A percentile compares a stretch with the other conserved stretches of the same genome.
phyloP scores from a whole-genome alignment of 768 basidiomycete species.

The Filobasidium wieringae region DNA sequence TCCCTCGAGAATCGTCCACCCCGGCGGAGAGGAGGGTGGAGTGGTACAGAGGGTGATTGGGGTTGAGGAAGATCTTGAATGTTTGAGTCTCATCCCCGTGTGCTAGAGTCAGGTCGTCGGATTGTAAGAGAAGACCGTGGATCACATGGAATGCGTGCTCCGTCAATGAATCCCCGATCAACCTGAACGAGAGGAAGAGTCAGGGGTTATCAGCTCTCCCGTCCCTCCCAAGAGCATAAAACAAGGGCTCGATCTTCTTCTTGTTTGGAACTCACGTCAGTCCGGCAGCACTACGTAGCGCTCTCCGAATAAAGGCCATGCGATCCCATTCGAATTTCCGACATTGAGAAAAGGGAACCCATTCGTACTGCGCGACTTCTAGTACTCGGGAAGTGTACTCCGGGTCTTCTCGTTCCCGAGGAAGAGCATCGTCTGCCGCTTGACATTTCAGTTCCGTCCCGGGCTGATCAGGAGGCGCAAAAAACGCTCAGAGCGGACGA shows the following conservation, averaged over 20 bases:
- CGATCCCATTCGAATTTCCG: not conserved
- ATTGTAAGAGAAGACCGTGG: not conserved
- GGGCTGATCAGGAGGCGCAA: not conserved
- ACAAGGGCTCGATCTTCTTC: not conserved
- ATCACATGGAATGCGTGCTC: not conserved
- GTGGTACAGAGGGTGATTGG: not conserved
- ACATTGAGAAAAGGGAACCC: not conserved
- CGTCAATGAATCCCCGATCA: not conserved
- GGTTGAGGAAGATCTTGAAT: not conserved
- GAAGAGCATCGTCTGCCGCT: not conserved
- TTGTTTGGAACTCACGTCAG: not conserved
- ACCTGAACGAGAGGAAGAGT: too few species aligned
- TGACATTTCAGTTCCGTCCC: slow-evolving; percentile 4
- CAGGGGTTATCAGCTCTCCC: not conserved
- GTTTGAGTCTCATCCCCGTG: not conserved
- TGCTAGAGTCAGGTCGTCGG: not conserved
- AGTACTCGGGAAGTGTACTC: not conserved
- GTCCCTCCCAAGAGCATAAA: not conserved
- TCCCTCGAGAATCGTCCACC: not conserved
- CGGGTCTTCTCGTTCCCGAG: not conserved
- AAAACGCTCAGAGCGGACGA: not conserved
- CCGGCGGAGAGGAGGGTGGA: not conserved
- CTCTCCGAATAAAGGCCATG: not conserved
- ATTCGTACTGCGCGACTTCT: slow-evolving; percentile 1
- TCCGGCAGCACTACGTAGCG: slow-evolving; percentile 1